Base-by-base conservation (phyloP, 129 eudicot genomes). In the Flaveria ramosissima region DNA sequence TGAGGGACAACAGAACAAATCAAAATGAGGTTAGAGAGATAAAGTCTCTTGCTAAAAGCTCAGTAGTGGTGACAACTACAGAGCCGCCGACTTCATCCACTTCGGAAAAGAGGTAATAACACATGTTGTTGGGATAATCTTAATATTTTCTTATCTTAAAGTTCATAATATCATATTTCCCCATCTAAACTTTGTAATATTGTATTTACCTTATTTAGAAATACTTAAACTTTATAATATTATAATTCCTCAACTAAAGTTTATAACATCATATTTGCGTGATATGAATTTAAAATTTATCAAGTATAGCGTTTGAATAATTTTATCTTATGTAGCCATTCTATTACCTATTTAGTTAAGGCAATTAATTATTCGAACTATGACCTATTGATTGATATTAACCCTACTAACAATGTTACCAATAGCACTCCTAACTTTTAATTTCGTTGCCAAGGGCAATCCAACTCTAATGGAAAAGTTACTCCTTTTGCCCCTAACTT, bases 1-100 rank as follows among this genome's bases (percentile, higher is more conserved):
- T 93, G 80, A 84, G 91, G 71, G 98, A 93, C 85, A 93, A 93
- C 76, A 88, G 98, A 81, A 77, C 77, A 77, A 87, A 69, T 78
- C 95, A 83, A 26, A 90, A 77, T 76, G 76, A 59, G 32, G 39
- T 57, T 71, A 82, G 78, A 74, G 84, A 79, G 64, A 72, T 74
- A 39, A 87, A 90, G 82, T 72, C 89, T 80, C 74, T 83, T 50
- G 80, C 76, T 68, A 65, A 65, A 42, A 52, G 59, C 51, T 72
- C 80, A 10, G 83, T 50, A 41, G 73, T 77, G 13, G 68, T 81
- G 41, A 50, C 90, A 6, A 63, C 76, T 53, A 75, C 77, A 78
- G 89, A 83, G 57, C 59, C 55, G 47, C 83, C 0, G 23, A 48
- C 60, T 59, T 73, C 84, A 2, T 74, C 83, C 70, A 74, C 62